Evolutionary conservation across 1,139 yeast genomes (phyloP), one percentile per base, ranked within the genome.

Genomic region (Blastobotrys indianensis): DNA sequence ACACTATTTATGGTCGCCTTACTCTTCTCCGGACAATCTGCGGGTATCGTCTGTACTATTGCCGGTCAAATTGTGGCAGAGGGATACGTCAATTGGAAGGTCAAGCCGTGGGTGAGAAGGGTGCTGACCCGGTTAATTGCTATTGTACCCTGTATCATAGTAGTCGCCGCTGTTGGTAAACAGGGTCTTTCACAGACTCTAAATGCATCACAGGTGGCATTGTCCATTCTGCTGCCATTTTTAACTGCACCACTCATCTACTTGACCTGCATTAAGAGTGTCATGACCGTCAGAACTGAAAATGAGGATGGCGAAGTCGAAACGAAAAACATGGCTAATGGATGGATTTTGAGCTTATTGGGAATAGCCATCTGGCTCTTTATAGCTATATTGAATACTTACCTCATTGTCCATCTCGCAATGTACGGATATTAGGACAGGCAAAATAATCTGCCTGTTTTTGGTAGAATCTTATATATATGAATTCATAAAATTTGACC

Each of bases 31-130:
- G 95, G 94, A 8, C 86, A 83, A 59, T 79, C 86, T 51, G 90
- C 95, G 0, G 94, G 94, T 41, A 80, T 85, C 49, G 90, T 85
- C 1, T 85, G 94, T 61, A 85, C 95, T 0, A 82, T 85, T 65
- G 86, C 94, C 0, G 94, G 94, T 8, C 94, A 85, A 62, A 82
- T 85, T 56, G 88, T 85, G 3, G 75, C 85, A 54, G 94, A 85
- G 62, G 94, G 95, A 1, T 87, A 84, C 60, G 74, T 85, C 38
- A 76, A 79, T 50, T 85, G 94, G 94, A 76, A 76, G 13, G 61
- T 83, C 40, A 73, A 69, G 54, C 94, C 95, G 4, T 85, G 94
- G 94, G 60, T 80, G 41, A 73, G 94, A 61, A 71, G 94, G 56
- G 60, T 85, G 3, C 72, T 79, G 16, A 85, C 94, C 0, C 73